Conservation (phyloP, 768 basidiomycete species). For the Jaapia argillacea region DNA sequence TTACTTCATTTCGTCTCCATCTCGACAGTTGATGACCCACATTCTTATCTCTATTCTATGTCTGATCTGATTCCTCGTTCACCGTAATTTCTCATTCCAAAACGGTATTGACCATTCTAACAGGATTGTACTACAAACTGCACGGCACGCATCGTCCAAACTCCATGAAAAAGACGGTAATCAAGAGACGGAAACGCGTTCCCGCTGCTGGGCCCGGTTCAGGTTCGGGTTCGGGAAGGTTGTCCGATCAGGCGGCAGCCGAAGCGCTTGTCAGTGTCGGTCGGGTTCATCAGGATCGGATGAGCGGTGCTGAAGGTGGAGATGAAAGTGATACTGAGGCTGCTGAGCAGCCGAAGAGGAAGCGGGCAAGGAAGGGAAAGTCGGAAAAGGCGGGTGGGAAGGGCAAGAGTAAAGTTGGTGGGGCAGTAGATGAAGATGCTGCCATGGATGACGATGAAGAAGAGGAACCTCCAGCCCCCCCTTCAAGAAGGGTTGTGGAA, state of each 20-base stretch:
- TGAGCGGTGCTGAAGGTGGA: conserved; percentile 28
- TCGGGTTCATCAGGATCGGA: conserved; percentile 30
- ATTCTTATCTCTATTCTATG: no score
- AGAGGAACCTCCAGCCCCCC: conserved; percentile 13
- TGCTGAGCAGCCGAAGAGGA: conserved; percentile 39
- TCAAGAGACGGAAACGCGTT: conserved; percentile 96
- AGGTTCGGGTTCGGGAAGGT: conserved; percentile 28
- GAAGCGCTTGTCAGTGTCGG: conserved; percentile 84
- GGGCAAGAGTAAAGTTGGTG: conserved; percentile 8
- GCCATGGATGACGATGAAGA: conserved; percentile 43
- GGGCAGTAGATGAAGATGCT: conserved; percentile 20
- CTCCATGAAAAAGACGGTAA: conserved; percentile 98
- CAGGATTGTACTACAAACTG: conserved; percentile 96
- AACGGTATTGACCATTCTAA: not conserved
- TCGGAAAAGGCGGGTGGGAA: conserved; percentile 14
- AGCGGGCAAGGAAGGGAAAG: conserved; percentile 35
- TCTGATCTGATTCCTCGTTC: not conserved
- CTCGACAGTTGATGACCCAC: no score
- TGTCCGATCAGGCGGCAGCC: conserved; percentile 83
- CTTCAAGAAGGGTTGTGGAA: no score
- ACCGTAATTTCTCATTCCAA: no score
- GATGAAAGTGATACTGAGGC: conserved; percentile 34
- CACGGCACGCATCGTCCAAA: conserved; percentile 96
- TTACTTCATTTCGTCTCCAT: no score
- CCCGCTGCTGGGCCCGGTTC: conserved; percentile 59